phyloP scores from a whole-genome alignment of 306 rosid species.

The Casuarina cunninghamiana region DNA sequence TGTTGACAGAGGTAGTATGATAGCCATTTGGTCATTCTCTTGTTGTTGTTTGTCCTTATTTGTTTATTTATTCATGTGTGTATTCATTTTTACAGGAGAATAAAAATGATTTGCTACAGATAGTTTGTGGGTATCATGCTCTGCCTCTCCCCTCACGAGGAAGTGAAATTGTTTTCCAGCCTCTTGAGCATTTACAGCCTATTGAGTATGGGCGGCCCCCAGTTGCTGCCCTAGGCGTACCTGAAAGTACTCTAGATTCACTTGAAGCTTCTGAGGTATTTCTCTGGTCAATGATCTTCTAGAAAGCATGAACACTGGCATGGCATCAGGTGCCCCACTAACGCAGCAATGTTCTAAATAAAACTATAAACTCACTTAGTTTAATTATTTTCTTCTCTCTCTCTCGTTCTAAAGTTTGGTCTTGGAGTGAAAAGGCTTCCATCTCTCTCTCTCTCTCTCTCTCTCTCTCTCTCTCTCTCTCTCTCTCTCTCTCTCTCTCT shows the following conservation, averaged over 20 bases:
- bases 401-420: background rate
- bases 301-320: background rate
- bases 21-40: constrained; percentile 29
- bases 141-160: constrained; percentile 71
- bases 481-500: background rate
- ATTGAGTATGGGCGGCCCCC: constrained; percentile 69
- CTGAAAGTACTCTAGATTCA: constrained; percentile 39
- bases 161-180: constrained; percentile 67
- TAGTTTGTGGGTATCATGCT: constrained; percentile 80
- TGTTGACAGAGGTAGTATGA: constrained; percentile 27
- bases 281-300: constrained; percentile 17
- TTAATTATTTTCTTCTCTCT: no score
- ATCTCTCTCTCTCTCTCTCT: background rate
- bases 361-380: no score
- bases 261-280: constrained; percentile 62
- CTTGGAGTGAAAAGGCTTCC: background rate
- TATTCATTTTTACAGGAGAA: constrained; percentile 59
- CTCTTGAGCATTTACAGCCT: constrained; percentile 90
- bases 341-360: no score
- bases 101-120: constrained; percentile 78
- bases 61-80: constrained; percentile 19
- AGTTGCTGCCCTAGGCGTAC: constrained; percentile 59
- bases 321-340: background rate
- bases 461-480: background rate
- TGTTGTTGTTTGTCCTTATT: background rate